Conservation (phyloP, 805 yeast species). For the Wickerhamomyces chaumierensis region DNA sequence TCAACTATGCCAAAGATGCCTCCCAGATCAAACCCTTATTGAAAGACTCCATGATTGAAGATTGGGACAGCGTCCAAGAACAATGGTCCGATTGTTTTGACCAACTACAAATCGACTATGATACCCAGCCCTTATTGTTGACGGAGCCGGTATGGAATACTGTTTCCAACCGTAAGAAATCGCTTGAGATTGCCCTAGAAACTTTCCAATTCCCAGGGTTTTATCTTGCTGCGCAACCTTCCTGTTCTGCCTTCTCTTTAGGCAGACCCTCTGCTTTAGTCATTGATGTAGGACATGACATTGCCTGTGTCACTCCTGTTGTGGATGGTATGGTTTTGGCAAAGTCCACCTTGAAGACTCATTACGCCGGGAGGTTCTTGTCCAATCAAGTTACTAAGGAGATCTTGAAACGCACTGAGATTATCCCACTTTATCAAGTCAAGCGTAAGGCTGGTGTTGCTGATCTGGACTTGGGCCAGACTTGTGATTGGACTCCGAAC, state of each 20-base stretch:
- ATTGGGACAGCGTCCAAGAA: constrained; percentile 79
- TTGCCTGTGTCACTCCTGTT: constrained; percentile 68
- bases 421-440: constrained; percentile 39
- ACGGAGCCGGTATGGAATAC: constrained; percentile 88
- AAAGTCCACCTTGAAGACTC: constrained; percentile 59
- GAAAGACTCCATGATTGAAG: constrained; percentile 50
- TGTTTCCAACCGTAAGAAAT: constrained; percentile 49
- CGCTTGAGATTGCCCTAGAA: constrained; percentile 66
- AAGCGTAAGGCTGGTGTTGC: constrained; percentile 31
- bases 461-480: constrained; percentile 15
- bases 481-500: constrained; percentile 21
- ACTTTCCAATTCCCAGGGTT: constrained; percentile 66
- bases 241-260: constrained; percentile 78
- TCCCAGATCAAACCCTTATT: constrained; percentile 46
- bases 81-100: constrained; percentile 59
- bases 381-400: constrained; percentile 38
- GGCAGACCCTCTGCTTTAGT: constrained; percentile 82
- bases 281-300: constrained; percentile 78
- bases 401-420: constrained; percentile 20
- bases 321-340: constrained; percentile 71
- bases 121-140: constrained; percentile 64
- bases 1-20: constrained; percentile 39
- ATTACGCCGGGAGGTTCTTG: constrained; percentile 61
- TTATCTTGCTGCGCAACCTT: constrained; percentile 72
- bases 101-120: constrained; percentile 38